Percentiles rank a stretch among this genome's conserved stretches.
These are phyloP conservation scores for Penicillium janthinellum DNA, from an alignment of 2,329 filamentous ascomycete genomes.

Conservation along the genomic window DNA sequence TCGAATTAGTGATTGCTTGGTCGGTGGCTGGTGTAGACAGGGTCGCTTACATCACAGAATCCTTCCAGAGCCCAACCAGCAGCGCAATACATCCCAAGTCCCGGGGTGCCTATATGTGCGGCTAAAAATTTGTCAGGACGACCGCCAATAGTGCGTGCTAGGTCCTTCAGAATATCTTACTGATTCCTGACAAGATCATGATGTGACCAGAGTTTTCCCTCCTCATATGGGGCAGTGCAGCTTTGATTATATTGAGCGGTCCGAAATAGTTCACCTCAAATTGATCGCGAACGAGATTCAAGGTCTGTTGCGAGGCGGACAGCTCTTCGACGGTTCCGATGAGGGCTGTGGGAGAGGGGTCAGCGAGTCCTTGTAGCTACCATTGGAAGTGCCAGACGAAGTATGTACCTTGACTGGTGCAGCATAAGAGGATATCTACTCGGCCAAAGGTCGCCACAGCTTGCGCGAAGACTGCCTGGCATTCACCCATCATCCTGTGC, in stretches of 20 bases:
- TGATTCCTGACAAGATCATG: slow-evolving; percentile 84
- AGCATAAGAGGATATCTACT: slow-evolving; percentile 88
- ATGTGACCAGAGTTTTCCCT: slow-evolving; percentile 83
- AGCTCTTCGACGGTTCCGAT: slow-evolving; percentile 92
- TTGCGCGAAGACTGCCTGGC: slow-evolving; percentile 83
- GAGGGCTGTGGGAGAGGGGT: slow-evolving; percentile 59
- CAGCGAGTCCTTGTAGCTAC: slow-evolving; percentile 5
- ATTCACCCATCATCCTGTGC: slow-evolving; percentile 64
- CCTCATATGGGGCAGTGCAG: slow-evolving; percentile 76
- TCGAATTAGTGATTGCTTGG: slow-evolving; percentile 12
- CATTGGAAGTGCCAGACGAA: slow-evolving; percentile 13
- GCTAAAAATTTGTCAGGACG: slow-evolving; percentile 45
- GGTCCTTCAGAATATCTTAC: slow-evolving; percentile 34
- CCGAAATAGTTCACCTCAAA: slow-evolving; percentile 96
- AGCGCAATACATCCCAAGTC: slow-evolving; percentile 86
- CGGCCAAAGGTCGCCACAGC: slow-evolving; percentile 80
- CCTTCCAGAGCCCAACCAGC: slow-evolving; percentile 94
- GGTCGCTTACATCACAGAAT: slow-evolving; percentile 72
- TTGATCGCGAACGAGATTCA: slow-evolving; percentile 81
- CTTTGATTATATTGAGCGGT: slow-evolving; percentile 93
- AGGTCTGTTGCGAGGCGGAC: slow-evolving; percentile 69
- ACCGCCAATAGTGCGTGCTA: not conserved
- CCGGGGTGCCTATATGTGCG: slow-evolving; percentile 89
- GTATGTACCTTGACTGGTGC: slow-evolving; percentile 73
- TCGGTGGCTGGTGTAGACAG: not conserved